Percentiles rank a stretch among this genome's conserved stretches.
Conservation (phyloP, 2,329 filamentous ascomycete genomes). For the Eutypa lata region DNA sequence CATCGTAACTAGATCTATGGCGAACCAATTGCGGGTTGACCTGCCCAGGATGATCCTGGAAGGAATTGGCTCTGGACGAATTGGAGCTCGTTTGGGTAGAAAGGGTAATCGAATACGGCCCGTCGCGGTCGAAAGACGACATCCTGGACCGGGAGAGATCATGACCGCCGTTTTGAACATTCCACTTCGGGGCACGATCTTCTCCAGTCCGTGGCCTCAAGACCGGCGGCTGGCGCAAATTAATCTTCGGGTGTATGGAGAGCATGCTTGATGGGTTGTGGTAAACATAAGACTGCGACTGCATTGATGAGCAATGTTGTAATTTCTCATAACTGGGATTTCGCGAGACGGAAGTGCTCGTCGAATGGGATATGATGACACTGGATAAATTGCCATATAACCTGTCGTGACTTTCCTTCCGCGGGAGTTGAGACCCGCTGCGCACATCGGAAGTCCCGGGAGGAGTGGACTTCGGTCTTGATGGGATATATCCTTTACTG, state of each 20-base stretch:
- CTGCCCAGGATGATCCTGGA: conserved; percentile 8
- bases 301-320: background rate
- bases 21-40: conserved; percentile 13
- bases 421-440: conserved; percentile 18
- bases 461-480: conserved; percentile 35
- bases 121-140: conserved; percentile 24
- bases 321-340: conserved; percentile 8
- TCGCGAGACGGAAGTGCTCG: conserved; percentile 4
- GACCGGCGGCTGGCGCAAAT: conserved; percentile 20
- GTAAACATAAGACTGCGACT: background rate
- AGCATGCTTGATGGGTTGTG: background rate
- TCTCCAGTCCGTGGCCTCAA: conserved; percentile 9
- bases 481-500: conserved; percentile 29
- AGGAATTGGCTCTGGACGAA: conserved; percentile 11
- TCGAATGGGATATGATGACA: background rate
- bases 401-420: conserved; percentile 29
- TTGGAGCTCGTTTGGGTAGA: conserved; percentile 19
- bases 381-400: conserved; percentile 17
- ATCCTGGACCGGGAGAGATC: conserved; percentile 19
- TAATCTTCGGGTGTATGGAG: conserved; percentile 8
- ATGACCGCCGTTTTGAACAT: conserved; percentile 26
- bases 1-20: conserved; percentile 23
- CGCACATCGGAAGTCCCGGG: conserved; percentile 15
- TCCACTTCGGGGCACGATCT: conserved; percentile 23
- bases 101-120: conserved; percentile 30